These are phyloP conservation scores for Metarhizium anisopliae DNA, from an alignment of 2,329 filamentous ascomycete genomes.

Conservation along the genomic window DNA sequence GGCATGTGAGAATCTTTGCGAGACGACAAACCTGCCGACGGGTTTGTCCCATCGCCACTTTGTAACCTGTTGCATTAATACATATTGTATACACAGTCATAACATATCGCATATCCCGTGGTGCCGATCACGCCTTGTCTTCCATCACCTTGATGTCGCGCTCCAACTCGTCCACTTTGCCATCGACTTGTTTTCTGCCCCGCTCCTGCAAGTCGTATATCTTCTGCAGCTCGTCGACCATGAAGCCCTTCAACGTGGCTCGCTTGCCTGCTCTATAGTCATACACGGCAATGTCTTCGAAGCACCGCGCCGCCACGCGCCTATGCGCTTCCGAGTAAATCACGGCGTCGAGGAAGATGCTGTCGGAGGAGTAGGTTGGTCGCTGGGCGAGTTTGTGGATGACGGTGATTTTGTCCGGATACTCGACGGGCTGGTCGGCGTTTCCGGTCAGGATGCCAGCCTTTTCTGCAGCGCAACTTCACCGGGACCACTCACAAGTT, in stretches of 20 bases:
- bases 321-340: slow-evolving; percentile 69
- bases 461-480: too few relatives aligned
- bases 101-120: not conserved
- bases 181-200: slow-evolving; percentile 9
- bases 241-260: slow-evolving; percentile 30
- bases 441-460: not conserved
- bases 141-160: slow-evolving; percentile 4
- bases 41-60: not conserved
- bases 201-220: slow-evolving; percentile 26
- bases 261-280: slow-evolving; percentile 25
- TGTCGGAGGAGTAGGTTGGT: slow-evolving; percentile 32
- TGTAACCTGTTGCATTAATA: not conserved
- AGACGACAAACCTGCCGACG: too few relatives aligned
- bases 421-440: slow-evolving; percentile 61
- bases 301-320: slow-evolving; percentile 61
- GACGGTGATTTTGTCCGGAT: slow-evolving; percentile 73
- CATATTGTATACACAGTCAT: not conserved
- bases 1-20: not conserved
- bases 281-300: slow-evolving; percentile 40
- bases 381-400: slow-evolving; percentile 63
- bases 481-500: slow-evolving; percentile 55
- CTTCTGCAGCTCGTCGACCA: slow-evolving; percentile 27
- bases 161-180: slow-evolving; percentile 10
- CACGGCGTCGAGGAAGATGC: slow-evolving; percentile 51
- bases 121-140: not conserved